Evolutionary conservation across 495 filamentous ascomycete species (phyloP), one percentile per base, ranked within the genome.

Genomic region (Hypoxylon rickii): DNA sequence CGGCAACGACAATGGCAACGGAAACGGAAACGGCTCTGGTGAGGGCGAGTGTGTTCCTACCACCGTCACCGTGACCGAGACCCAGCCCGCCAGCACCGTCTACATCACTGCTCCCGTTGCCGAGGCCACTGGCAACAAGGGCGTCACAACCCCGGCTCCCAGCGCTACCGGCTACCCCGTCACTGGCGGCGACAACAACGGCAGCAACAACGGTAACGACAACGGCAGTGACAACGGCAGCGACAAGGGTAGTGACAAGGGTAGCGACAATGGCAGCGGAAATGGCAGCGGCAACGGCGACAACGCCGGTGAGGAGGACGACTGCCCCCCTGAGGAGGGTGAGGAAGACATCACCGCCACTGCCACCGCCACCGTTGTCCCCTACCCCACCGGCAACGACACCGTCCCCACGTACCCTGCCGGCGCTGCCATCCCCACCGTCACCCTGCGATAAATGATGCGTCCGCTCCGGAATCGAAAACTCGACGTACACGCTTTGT

Each of bases 51-150:
- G 70, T 18, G 55, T 64, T 16, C 66, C 70, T 36, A 65, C 46
- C 21, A 64, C 69, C 26, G 70, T 71, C 7, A 74, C 73, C 42
- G 64, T 73, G 39, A 76, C 78, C 24, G 44, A 60, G 51, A 56
- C 68, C 21, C 56, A 61, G 4, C 55, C 66, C 1, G 63, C 66
- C 18, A 48, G 44, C 49, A 77, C 75, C 42, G 68, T 78, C 53
- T 76, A 74, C 67, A 58, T 79, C 24, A 79, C 76, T 10, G 64
- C 71, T 13, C 57, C 61, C 3, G 64, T 51, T 29, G 41, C 48
- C 20, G 51, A 43, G 29, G 22, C 40, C 7, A 56, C 51, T 51
- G 47, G 38, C 8, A 33, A 29, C 43, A 55, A 57, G 38, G 54
- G 32, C 12, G 42, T 55, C 24, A 26, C 51, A 33, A 31, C 53